A percentile compares a stretch with the other conserved stretches of the same genome.
These are phyloP conservation scores for Stemphylium vesicarium DNA, from an alignment of 2,329 filamentous ascomycete genomes.

Conservation along the genomic window DNA sequence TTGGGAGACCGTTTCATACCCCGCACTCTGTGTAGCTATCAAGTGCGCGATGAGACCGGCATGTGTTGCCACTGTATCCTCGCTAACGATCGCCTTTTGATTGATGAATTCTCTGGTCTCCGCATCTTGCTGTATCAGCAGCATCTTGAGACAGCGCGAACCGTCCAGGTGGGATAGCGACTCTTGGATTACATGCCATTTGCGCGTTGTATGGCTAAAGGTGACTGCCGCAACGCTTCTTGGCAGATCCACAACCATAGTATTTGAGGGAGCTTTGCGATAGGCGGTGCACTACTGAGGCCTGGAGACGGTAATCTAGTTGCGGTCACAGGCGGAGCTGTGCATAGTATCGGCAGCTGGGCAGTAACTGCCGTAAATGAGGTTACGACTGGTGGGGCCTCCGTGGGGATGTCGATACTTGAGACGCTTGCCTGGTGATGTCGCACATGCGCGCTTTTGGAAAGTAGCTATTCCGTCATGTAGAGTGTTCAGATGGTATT, in stretches of 20 bases:
- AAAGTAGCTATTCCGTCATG: background rate
- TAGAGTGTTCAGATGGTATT: background rate
- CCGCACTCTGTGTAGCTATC: background rate
- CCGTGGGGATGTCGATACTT: background rate
- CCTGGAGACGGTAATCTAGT: background rate
- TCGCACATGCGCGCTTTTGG: background rate
- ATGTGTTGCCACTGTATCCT: background rate
- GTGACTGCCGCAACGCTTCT: background rate
- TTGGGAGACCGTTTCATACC: background rate
- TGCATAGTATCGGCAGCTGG: constrained; percentile 7
- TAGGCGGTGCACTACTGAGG: background rate
- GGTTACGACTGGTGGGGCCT: constrained; percentile 8
- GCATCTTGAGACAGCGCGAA: background rate
- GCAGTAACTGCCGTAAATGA: constrained; percentile 13
- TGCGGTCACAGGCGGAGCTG: background rate
- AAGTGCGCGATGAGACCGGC: background rate
- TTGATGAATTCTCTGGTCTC: background rate
- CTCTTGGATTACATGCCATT: background rate
- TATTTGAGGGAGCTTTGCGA: background rate
- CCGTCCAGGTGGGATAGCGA: background rate
- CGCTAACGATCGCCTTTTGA: background rate
- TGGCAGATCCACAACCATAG: background rate
- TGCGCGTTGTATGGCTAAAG: constrained; percentile 8
- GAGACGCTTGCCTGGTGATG: background rate
- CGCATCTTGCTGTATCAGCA: background rate